Conservation (phyloP, 2,329 filamentous ascomycete species). For the Stylonectria norvegica region DNA sequence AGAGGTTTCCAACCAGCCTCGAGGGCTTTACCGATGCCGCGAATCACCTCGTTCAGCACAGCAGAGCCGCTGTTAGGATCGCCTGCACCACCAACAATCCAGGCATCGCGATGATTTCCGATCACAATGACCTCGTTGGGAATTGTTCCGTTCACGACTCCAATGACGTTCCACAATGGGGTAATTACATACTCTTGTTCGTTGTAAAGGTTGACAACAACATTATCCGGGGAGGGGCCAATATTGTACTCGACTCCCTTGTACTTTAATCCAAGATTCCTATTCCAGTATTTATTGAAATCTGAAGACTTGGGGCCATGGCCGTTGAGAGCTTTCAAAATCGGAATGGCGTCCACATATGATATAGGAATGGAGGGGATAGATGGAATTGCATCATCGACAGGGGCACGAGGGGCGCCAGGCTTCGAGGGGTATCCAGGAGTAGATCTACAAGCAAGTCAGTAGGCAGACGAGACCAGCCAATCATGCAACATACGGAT, state of each 20-base stretch:
- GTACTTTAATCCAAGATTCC: slow-evolving; percentile 68
- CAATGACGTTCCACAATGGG: slow-evolving; percentile 87
- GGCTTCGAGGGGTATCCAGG: slow-evolving; percentile 92
- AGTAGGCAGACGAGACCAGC: no score
- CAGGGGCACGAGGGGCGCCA: slow-evolving; percentile 71
- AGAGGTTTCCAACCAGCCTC: slow-evolving; percentile 59
- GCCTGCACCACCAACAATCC: slow-evolving; percentile 79
- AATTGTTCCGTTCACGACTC: slow-evolving; percentile 83
- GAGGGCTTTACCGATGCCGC: slow-evolving; percentile 69
- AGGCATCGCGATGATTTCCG: slow-evolving; percentile 90
- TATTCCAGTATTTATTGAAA: slow-evolving; percentile 68
- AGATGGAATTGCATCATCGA: slow-evolving; percentile 66
- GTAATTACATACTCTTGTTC: slow-evolving; percentile 79
- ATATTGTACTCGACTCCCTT: slow-evolving; percentile 83
- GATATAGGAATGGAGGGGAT: slow-evolving; percentile 93
- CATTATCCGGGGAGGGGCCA: slow-evolving; percentile 70
- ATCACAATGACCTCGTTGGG: slow-evolving; percentile 82
- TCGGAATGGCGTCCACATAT: slow-evolving; percentile 78
- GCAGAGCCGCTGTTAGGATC: slow-evolving; percentile 83
- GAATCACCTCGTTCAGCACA: slow-evolving; percentile 72
- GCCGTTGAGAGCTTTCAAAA: slow-evolving; percentile 87
- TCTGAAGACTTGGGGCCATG: slow-evolving; percentile 75
- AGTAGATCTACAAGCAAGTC: slow-evolving; percentile 68
- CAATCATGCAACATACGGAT: slow-evolving; percentile 63
- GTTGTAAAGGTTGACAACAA: slow-evolving; percentile 72